Evolutionary conservation across 2,329 filamentous ascomycete genomes (phyloP), one percentile per base, ranked within the genome.

Genomic region (Alternaria postmessia): DNA sequence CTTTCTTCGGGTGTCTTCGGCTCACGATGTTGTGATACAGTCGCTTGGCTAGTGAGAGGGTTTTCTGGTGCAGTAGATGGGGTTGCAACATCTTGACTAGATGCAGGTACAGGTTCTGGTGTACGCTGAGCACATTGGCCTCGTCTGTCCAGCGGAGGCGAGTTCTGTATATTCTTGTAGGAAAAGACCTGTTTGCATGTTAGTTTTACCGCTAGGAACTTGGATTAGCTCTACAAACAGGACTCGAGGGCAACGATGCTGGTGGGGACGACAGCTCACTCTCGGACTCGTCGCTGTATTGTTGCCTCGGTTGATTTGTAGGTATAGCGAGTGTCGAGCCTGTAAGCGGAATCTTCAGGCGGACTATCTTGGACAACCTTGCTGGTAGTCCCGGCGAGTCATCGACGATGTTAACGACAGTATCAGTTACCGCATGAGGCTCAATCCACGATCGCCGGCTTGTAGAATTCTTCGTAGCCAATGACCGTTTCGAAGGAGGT

Each of bases 51-150:
- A 7, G 28, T 3, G 5, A 30, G 5, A 7, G 11, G n/a, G 1
- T 22, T 39, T 12, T 43, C 7, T 26, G 24, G 51, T 2, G 60
- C 48, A 4, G 16, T 32, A 20, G 28, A 11, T 6, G 38, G 16
- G 4, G 32, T 52, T 14, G 24, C 24, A 4, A 16, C 16, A 28
- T 43, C n/a, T 20, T 57, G 59, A 8, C 22, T 55, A 39, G 47
- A 59, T 46, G 32, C 47, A 3, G 59, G 36, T 41, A 54, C 22
- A 32, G 32, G 51, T 7, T 20, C 30, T 30, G 32, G 26, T 26
- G 39, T 18, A 30, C 24, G 30, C 42, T 57, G 56, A 7, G 52
- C 51, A 46, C 22, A 57, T 18, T 60, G 56, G 1, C 42, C 48
- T n/a, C 34, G 36, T 26, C 39, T 18, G 14, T 54, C 38, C 39